Base-by-base conservation (phyloP, 805 yeast species). In the Cyberlindnera subsufficiens region DNA sequence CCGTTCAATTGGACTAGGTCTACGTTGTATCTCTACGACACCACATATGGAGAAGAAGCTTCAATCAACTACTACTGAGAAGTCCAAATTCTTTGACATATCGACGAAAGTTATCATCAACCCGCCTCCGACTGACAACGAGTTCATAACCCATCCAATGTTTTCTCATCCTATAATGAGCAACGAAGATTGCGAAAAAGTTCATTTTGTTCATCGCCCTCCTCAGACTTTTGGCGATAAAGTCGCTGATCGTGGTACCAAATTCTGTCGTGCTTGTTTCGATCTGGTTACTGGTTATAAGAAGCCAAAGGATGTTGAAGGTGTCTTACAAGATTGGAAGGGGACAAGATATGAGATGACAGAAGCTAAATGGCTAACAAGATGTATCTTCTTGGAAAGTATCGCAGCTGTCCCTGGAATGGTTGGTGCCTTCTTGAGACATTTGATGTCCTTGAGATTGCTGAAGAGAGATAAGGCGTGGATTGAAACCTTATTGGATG, bases 401-500 rank as follows among this genome's bases (percentile, higher is more conserved):
- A 71, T 83, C 43, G 90, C 90, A 5, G 89, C 87, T 8, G 86
- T 82, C n/a, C 90, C 90, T 1, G 89, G 90, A 10, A 75, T 80
- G 70, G 84, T 79, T 37, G 90, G 86, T 3, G 83, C 84, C 1
- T 82, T 81, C 62, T 60, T 83, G 35, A 72, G 89, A 44, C 89
- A 83, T 56, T 67, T 82, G 53, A 80, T 78, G 49, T 74, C 86
- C 2, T 58, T 82, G 38, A 65, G 90, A 50, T 59, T 80, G 39
- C 65, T 83, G 51, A 70, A 71, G 53, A 64, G 89, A 45, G 90
- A 82, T 58, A 74, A 78, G 54, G 88, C 86, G 1, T 83, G 87
- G 83, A 72, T 83, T 47, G 86, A 82, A 58, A 81, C 89, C 2
- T 65, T 83, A 32, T 65, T 77, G 32, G 89, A 82, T 53, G 90